A percentile compares a stretch with the other conserved stretches of the same genome.
These are phyloP conservation scores for Gaertneriomyces sp. DNA, from an alignment of 192 early-diverging fungal species.

Conservation along the genomic window DNA sequence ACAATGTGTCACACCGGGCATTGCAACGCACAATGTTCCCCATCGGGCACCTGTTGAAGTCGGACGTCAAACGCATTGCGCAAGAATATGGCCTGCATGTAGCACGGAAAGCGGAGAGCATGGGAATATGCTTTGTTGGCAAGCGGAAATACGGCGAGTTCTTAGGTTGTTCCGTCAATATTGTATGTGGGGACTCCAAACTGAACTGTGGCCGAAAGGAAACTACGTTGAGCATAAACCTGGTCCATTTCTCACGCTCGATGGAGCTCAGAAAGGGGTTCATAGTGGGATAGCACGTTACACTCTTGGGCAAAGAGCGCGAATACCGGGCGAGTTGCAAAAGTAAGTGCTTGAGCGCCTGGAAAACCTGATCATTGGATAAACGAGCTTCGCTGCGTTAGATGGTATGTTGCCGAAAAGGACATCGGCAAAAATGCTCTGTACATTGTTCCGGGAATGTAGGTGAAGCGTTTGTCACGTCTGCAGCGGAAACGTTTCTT, in stretches of 20 bases:
- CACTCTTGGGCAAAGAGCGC: slow-evolving; percentile 78
- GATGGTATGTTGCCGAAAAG: slow-evolving; percentile 75
- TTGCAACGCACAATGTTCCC: slow-evolving; percentile 72
- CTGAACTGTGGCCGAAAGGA: slow-evolving; percentile 31
- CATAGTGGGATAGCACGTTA: slow-evolving; percentile 68
- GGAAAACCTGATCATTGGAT: neutral
- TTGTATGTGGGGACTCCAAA: slow-evolving; percentile 9
- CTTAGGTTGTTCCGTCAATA: slow-evolving; percentile 45
- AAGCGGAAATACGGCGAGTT: slow-evolving; percentile 78
- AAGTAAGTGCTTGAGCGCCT: slow-evolving; percentile 40
- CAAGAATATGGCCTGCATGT: slow-evolving; percentile 49
- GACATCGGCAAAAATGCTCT: slow-evolving; percentile 61
- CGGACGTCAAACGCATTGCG: slow-evolving; percentile 71
- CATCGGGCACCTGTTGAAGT: slow-evolving; percentile 69
- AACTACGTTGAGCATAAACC: slow-evolving; percentile 49
- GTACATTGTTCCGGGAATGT: slow-evolving; percentile 68
- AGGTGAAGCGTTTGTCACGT: slow-evolving; percentile 16
- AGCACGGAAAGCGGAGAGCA: slow-evolving; percentile 75
- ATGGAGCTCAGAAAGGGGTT: slow-evolving; percentile 38
- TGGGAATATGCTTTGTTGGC: slow-evolving; percentile 96
- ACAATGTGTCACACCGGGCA: slow-evolving; percentile 50
- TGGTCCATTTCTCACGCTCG: slow-evolving; percentile 42
- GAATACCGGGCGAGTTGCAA: slow-evolving; percentile 56
- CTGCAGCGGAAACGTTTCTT: neutral
- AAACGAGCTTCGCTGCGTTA: neutral